Percentiles rank a stretch among this genome's conserved stretches.
Evolutionary conservation across 257 asterid species (phyloP).

Genomic region (Capsicum chinense): DNA sequence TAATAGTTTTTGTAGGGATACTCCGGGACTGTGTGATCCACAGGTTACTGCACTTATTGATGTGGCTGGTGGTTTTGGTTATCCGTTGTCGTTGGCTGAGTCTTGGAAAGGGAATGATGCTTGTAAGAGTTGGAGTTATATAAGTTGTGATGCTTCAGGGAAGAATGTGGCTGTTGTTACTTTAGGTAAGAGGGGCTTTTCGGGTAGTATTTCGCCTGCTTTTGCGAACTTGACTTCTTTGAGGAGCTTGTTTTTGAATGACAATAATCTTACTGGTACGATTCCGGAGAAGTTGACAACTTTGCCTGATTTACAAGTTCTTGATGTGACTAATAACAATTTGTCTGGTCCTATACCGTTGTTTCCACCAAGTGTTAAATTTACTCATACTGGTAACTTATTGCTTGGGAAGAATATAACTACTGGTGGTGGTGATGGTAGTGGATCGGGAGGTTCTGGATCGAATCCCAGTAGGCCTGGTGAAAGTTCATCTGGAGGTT

Average conservation of each 20-base stretch:
- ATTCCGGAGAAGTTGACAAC: slow-evolving; percentile 63
- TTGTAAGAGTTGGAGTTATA: slow-evolving; percentile 65
- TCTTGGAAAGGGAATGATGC: slow-evolving; percentile 81
- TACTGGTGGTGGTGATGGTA: slow-evolving; percentile 56
- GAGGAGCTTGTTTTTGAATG: slow-evolving; percentile 71
- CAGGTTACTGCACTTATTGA: slow-evolving; percentile 78
- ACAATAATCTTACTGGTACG: slow-evolving; percentile 69
- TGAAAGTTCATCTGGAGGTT: slow-evolving; percentile 46
- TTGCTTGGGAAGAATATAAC: slow-evolving; percentile 58
- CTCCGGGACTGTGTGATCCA: slow-evolving; percentile 82
- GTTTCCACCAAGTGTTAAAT: slow-evolving; percentile 56
- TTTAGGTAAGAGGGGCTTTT: slow-evolving; percentile 55
- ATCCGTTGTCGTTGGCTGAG: slow-evolving; percentile 70
- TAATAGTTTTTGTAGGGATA: slow-evolving; percentile 64
- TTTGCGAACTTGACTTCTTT: slow-evolving; percentile 69
- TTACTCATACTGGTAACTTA: slow-evolving; percentile 51
- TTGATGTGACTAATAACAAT: slow-evolving; percentile 84
- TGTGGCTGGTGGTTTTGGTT: slow-evolving; percentile 76
- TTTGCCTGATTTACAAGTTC: slow-evolving; percentile 62
- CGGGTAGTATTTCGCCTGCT: slow-evolving; percentile 79
- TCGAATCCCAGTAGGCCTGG: slow-evolving; percentile 31
- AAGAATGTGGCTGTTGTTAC: slow-evolving; percentile 64
- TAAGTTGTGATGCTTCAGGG: slow-evolving; percentile 65
- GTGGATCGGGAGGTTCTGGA: slow-evolving; percentile 48
- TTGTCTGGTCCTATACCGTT: slow-evolving; percentile 62